Base-by-base conservation (phyloP, 768 basidiomycete genomes). In the Inosperma sp. region DNA sequence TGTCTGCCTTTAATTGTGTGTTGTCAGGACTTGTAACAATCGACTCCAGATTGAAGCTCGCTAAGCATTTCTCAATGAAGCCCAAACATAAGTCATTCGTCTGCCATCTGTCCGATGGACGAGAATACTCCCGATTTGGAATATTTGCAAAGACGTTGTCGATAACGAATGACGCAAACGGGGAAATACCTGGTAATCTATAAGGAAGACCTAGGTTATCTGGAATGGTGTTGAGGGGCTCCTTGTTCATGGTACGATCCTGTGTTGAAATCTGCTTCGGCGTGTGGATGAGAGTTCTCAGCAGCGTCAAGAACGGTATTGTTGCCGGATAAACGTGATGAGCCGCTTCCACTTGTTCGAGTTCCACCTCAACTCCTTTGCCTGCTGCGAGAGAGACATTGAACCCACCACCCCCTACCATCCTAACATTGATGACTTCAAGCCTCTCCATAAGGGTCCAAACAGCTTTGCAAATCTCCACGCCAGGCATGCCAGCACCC, bases 91-190 rank as follows among this genome's bases (percentile, higher is more conserved):
- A 74, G 56, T 94, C 92, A 48, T 93, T 88, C 64, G 88, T 84
- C 59, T 82, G 76, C 93, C 92, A 97, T 53, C 86, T 71, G 60
- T 97, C 92, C 10, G 81, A 81, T 9, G 81, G 81, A 26, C 77
- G 77, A 3, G 79, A 72, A 60, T 87, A 97, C 53, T 88, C 91
- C 37, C 93, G 77, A 45, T 73, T 77, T 12, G 82, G 75, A 35
- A 90, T 84, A 45, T 84, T 83, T 26, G 84, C 77, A 56, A 97
- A 88, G 3, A 98, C 89, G 40, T 87, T 88, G 59, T 97, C 93
- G 53, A 95, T 70, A 48, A 94, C 86, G 62, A 95, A 97, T n/a
- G 78, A 71, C 9, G 84, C 75, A 67, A 88, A 95, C 0, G 93
- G 91, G 0, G 74, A 81, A 48, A 94, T 81, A 1, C 93, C 93